A percentile compares a stretch with the other conserved stretches of the same genome.
phyloP scores from a whole-genome alignment of 805 yeast genomes.

The Nakazawaea pomicola region DNA sequence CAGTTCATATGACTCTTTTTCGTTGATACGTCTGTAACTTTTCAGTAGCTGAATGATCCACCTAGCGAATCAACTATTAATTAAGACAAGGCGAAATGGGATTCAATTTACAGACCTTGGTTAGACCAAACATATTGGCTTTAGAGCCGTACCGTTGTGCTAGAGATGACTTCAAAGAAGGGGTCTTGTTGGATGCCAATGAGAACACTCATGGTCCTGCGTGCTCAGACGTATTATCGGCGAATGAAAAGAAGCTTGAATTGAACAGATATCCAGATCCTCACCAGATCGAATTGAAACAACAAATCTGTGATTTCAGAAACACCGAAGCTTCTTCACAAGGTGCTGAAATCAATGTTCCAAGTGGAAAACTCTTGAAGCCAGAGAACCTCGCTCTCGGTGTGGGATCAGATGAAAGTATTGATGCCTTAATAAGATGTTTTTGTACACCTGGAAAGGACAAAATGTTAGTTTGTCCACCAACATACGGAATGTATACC shows the following conservation, averaged over 20 bases:
- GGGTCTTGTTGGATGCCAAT: constrained; percentile 89
- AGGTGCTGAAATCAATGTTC: constrained; percentile 19
- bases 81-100: constrained; percentile 24
- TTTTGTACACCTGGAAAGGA: constrained; percentile 79
- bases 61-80: not conserved
- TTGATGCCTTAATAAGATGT: constrained; percentile 83
- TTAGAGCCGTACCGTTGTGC: constrained; percentile 96
- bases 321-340: constrained; percentile 39
- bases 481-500: constrained; percentile 96
- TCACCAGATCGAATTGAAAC: constrained; percentile 76
- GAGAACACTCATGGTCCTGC: constrained; percentile 95
- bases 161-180: constrained; percentile 88
- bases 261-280: constrained; percentile 97
- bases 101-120: constrained; percentile 51
- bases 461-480: constrained; percentile 82
- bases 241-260: constrained; percentile 43
- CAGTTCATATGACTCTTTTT: constrained; percentile 3
- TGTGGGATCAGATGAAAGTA: constrained; percentile 96
- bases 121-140: constrained; percentile 78
- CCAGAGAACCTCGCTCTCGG: constrained; percentile 83
- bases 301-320: constrained; percentile 65
- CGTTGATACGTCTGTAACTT: not conserved
- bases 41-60: too few relatives aligned
- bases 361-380: constrained; percentile 28
- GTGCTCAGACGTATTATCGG: constrained; percentile 33